Evolutionary conservation across 1,284 basidiomycete species (phyloP), one percentile per base, ranked within the genome.

Genomic region (Peniophora sp.): DNA sequence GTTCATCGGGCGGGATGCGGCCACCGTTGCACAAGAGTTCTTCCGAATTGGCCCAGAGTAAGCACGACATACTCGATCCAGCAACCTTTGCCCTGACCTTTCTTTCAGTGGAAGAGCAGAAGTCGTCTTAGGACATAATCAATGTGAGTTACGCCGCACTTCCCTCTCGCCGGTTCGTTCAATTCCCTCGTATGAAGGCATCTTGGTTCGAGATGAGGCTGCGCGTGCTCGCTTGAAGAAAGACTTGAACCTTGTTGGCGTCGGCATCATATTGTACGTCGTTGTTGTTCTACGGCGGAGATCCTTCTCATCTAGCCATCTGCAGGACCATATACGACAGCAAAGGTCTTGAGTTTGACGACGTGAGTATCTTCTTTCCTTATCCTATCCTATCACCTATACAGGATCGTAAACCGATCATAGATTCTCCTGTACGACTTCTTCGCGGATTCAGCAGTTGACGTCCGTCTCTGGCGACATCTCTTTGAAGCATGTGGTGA

Each of bases 361-460:
- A 43, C 18, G 41, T 43, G 17, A 14, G 41, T 18, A 10, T 15
- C 17, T 11, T 15, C 27, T 49, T n/a, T n/a, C n/a, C n/a, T 12
- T 5, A 5, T 23, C 14, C 24, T 1, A 2, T 18, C 27, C 36
- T 43, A 1, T 43, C 10, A 43, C 41, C n/a, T 10, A 2, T 11
- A 1, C 12, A 2, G 41, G 10, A 17, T 41, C 37, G 12, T 8
- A 35, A 12, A 44, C 36, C 10, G 15, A 12, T 23, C 23, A 11
- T n/a, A 49, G 47, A 23, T 49, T 10, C 11, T 49, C 11, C 18
- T 49, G 36, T 49, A 41, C 32, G 22, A 49, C 36, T 49, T 49
- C 36, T 49, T 49, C 36, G 15, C 17, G 14, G 47, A 49, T 42
- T 49, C 47, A 15, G n/a, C 3, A 14, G 47, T 23, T 22, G 35